Conservation (phyloP, 495 filamentous ascomycete species). For the Echria macrotheca region DNA sequence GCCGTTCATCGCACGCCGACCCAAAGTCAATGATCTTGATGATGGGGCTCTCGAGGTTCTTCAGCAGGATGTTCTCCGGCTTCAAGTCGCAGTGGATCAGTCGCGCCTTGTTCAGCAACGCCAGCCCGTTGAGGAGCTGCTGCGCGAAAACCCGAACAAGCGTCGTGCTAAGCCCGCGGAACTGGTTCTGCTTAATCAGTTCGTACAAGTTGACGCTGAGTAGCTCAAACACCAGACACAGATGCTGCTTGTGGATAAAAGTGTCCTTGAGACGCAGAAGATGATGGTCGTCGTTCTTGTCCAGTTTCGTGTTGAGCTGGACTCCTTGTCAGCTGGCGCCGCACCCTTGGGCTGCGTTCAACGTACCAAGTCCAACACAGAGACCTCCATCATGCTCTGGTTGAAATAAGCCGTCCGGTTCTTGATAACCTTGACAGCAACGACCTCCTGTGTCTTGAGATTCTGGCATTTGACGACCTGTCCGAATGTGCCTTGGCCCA, state of each 20-base stretch:
- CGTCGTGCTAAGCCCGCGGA: slow-evolving; percentile 94
- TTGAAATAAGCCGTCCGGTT: slow-evolving; percentile 99
- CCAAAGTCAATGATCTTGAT: slow-evolving; percentile 99
- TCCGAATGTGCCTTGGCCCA: slow-evolving; percentile 98
- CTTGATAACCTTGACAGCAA: slow-evolving; percentile 99
- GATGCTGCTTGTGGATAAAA: slow-evolving; percentile 96
- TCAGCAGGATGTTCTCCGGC: slow-evolving; percentile 95
- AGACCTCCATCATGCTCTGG: slow-evolving; percentile 99
- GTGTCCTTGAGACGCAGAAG: slow-evolving; percentile 94
- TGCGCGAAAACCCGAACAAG: slow-evolving; percentile 97
- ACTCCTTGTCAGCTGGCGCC: slow-evolving; percentile 13
- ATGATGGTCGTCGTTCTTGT: slow-evolving; percentile 99
- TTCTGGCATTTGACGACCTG: slow-evolving; percentile 99
- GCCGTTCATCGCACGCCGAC: slow-evolving; percentile 95
- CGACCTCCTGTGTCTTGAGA: slow-evolving; percentile 93
- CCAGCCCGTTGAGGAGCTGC: slow-evolving; percentile 87
- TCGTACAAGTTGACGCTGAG: slow-evolving; percentile 98
- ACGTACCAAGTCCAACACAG: slow-evolving; percentile 87
- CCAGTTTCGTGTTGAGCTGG: slow-evolving; percentile 95
- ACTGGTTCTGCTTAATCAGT: slow-evolving; percentile 99
- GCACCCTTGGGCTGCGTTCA: background rate
- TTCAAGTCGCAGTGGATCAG: slow-evolving; percentile 99
- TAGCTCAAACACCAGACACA: slow-evolving; percentile 95
- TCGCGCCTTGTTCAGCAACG: slow-evolving; percentile 90
- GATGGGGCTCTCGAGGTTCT: slow-evolving; percentile 98